phyloP scores from a whole-genome alignment of 768 basidiomycete genomes.

The Tulasnella sp. region DNA sequence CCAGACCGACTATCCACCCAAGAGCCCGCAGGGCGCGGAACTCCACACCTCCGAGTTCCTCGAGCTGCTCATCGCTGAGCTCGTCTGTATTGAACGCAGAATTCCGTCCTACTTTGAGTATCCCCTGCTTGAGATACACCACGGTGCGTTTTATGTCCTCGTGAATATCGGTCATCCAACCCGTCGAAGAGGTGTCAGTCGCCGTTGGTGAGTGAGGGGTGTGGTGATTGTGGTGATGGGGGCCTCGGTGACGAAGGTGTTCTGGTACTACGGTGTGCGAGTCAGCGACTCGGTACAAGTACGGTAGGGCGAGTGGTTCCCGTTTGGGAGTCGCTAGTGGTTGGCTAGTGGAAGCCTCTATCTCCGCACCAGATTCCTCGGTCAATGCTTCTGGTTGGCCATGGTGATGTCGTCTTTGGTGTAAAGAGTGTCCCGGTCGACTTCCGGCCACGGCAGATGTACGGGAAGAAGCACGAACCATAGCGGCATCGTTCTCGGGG shows the following conservation, averaged over 20 bases:
- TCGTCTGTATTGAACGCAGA: slow-evolving; percentile 27
- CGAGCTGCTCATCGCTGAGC: slow-evolving; percentile 67
- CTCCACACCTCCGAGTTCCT: slow-evolving; percentile 89
- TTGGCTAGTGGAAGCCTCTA: not conserved
- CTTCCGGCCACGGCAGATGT: not conserved
- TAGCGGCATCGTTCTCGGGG: too few species aligned
- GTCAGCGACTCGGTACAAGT: not conserved
- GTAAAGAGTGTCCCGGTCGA: not conserved
- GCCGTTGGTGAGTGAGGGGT: too few species aligned
- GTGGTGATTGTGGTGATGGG: too few species aligned
- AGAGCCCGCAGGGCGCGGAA: slow-evolving; percentile 72
- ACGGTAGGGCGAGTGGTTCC: not conserved
- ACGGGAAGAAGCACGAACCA: too few species aligned
- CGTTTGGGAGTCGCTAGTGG: not conserved
- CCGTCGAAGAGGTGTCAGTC: not conserved
- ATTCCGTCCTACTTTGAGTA: slow-evolving; percentile 18
- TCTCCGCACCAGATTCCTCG: not conserved
- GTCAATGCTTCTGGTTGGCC: too few species aligned
- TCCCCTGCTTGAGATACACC: not conserved
- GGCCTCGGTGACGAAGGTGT: not conserved
- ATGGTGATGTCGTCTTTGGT: not conserved
- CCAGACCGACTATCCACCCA: slow-evolving; percentile 64
- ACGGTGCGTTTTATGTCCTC: not conserved
- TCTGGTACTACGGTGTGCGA: not conserved
- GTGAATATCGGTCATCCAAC: not conserved